Base-by-base conservation (phyloP, 345 rosid genomes). In the Gossypium longicalyx region DNA sequence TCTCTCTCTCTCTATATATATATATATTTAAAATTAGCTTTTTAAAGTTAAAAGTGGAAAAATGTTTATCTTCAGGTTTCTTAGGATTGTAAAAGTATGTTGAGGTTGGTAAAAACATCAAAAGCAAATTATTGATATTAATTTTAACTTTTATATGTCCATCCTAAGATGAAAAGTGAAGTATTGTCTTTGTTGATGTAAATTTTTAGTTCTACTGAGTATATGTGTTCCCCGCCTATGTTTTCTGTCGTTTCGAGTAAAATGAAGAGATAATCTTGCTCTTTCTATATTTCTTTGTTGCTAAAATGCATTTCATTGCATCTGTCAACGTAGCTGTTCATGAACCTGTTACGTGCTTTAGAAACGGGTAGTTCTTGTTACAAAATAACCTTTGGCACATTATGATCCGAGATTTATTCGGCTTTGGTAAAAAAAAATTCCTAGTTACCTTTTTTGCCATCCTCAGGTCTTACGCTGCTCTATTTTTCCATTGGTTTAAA, bases 41-140 rank as follows among this genome's bases (percentile, higher is more conserved):
- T n/a, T 54, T 25, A 25, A 13, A 25, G 27, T 59, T 60, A 12
- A 60, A 15, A 13, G 22, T 64, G 16, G 22, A 64, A n/a, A 41
- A 41, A n/a, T 64, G 17, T 64, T 41, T 38, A 63, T 38, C 15
- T n/a, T 67, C 38, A 67, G n/a, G 17, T 67, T 12, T 6, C 7
- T 2, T 20, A 20, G 27, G 70, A 19, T 12, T 19, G 17, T 11
- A 12, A 1, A 41, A 65, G 16, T 66, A 3, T 11, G 53, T 20
- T 44, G 70, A 67, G 71, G 11, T 45, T 44, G 53, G 34, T 66
- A 12, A 45, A 66, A 45, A 66, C 70, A 65, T 65, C 9, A 66
- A 10, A 17, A 45, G 19, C 19, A 12, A 2, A 20, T 45, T 22
- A 20, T 12, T 12, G 29, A 12, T 22, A 45, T 45, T 0, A 15